Conservation (phyloP, 2,329 filamentous ascomycete genomes). For the Sporothrix pallida region DNA sequence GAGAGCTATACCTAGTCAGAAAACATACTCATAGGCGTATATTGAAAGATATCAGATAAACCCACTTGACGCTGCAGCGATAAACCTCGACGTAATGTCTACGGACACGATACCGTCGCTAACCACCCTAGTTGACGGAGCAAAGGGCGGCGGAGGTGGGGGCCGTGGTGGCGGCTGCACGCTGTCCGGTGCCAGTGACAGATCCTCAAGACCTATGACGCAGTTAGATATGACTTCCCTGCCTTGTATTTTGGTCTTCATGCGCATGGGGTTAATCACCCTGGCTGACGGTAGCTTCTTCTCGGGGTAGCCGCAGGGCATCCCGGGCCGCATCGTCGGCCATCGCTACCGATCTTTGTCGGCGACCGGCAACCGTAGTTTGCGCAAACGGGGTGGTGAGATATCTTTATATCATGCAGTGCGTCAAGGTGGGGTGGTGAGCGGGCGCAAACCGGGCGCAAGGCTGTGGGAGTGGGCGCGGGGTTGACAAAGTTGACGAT, state of each 20-base stretch:
- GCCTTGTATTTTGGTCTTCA: too few relatives aligned
- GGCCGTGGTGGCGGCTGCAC: conserved; percentile 41
- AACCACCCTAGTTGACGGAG: conserved; percentile 43
- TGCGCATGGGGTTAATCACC: conserved; percentile 1
- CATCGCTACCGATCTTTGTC: conserved; percentile 9
- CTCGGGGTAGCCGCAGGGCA: conserved; percentile 24
- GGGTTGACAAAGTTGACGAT: not conserved
- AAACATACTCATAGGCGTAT: not conserved
- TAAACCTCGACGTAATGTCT: conserved; percentile 65
- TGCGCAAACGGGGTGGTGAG: not conserved
- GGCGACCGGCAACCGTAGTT: not conserved
- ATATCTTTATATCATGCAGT: conserved; percentile 5
- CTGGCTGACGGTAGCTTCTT: conserved; percentile 14
- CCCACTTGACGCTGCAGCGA: conserved; percentile 59
- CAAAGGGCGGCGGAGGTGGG: conserved; percentile 46
- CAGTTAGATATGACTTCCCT: conserved; percentile 1
- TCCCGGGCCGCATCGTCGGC: conserved; percentile 32
- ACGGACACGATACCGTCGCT: conserved; percentile 59
- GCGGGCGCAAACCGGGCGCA: not conserved
- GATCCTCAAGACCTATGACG: conserved; percentile 50
- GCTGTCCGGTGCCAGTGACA: conserved; percentile 48
- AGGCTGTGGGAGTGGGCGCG: not conserved
- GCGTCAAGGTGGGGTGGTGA: not conserved
- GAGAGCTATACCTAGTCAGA: conserved; percentile 60
- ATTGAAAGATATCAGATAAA: not conserved